phyloP scores from a whole-genome alignment of 768 basidiomycete species.

The Rubroboletus satanas region DNA sequence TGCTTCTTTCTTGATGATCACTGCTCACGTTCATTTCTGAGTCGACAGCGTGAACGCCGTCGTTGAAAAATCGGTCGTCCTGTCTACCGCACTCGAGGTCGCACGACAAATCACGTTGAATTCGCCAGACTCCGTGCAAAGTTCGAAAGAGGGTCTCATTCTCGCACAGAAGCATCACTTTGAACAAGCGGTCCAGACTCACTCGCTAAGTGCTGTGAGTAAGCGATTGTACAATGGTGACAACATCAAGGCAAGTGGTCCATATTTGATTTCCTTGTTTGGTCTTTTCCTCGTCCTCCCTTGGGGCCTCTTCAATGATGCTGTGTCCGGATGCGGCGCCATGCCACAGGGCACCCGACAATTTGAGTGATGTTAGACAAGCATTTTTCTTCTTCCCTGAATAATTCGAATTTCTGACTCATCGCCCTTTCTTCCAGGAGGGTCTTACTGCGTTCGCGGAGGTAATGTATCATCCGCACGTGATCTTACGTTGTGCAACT shows the following conservation, averaged over 20 bases:
- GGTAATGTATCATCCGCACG: conserved; percentile 16
- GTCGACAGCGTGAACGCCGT: conserved; percentile 62
- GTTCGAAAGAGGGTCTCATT: conserved; percentile 67
- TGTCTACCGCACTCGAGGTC: conserved; percentile 57
- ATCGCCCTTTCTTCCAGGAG: conserved; percentile 43
- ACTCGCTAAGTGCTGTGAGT: conserved; percentile 45
- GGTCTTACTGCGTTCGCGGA: conserved; percentile 63
- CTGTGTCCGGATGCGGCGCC: background rate
- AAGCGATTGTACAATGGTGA: conserved; percentile 52
- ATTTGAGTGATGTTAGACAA: conserved; percentile 2
- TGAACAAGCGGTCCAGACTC: conserved; percentile 46
- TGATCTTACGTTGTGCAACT: background rate
- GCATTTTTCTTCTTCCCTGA: background rate
- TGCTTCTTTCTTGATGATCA: conserved; percentile 15
- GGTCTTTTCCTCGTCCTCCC: background rate
- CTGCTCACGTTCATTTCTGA: conserved; percentile 8
- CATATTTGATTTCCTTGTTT: background rate
- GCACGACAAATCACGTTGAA: conserved; percentile 59
- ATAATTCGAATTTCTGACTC: conserved; percentile 12
- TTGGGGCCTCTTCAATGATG: background rate
- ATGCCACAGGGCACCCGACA: background rate
- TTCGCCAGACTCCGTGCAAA: conserved; percentile 77
- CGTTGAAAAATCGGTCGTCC: conserved; percentile 49
- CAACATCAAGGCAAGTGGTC: conserved; percentile 61
- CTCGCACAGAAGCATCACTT: conserved; percentile 50